These are phyloP conservation scores for Aspergillus vadensis DNA, from an alignment of 2,329 filamentous ascomycete species.

Conservation along the genomic window DNA sequence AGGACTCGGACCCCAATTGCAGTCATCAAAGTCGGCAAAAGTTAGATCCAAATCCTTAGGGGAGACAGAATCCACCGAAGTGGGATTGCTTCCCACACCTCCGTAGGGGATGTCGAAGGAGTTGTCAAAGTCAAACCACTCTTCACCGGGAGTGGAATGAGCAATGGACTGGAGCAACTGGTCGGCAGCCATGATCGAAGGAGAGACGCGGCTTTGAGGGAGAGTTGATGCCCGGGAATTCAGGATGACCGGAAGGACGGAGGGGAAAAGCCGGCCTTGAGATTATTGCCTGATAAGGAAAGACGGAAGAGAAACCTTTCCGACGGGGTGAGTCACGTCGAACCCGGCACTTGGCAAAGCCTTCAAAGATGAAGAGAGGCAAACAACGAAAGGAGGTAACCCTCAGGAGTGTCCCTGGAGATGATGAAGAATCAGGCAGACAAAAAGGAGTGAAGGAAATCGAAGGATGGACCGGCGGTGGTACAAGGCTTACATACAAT, in stretches of 20 bases:
- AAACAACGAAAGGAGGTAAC: not conserved
- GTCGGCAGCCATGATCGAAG: conserved; percentile 30
- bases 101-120: conserved; percentile 34
- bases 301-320: not conserved
- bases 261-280: not conserved
- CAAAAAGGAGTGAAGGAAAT: not conserved
- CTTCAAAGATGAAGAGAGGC: not conserved
- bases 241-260: conserved; percentile 6
- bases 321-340: conserved; percentile 5
- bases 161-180: conserved; percentile 30
- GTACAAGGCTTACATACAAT: conserved; percentile 7
- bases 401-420: not conserved
- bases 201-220: not conserved
- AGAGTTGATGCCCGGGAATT: not conserved
- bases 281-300: conserved; percentile 9
- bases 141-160: conserved; percentile 24
- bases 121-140: conserved; percentile 39
- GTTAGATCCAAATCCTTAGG: conserved; percentile 32
- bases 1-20: conserved; percentile 25
- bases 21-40: conserved; percentile 27
- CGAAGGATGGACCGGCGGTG: conserved; percentile 21
- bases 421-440: conserved; percentile 6
- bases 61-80: conserved; percentile 34
- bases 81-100: conserved; percentile 32
- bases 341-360: not conserved